Conservation (phyloP, 257 asterid genomes). For the Solanum peruvianum region DNA sequence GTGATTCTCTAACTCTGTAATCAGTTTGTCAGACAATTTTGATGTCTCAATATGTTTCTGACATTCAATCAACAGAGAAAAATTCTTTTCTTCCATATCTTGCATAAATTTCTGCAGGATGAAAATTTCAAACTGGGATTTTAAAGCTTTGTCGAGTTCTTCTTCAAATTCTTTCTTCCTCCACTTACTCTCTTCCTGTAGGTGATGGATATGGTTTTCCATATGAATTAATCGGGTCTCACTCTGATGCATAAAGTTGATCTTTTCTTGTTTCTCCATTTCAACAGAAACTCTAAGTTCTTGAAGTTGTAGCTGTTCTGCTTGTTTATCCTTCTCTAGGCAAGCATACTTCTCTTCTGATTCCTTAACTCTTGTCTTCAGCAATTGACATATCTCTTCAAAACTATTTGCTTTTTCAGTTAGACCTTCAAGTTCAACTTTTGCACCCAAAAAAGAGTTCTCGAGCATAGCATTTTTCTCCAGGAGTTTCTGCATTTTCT, state of each 20-base stretch:
- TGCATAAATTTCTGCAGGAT: slow-evolving; percentile 73
- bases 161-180: slow-evolving; percentile 60
- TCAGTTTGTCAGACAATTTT: slow-evolving; percentile 65
- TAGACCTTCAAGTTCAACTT: slow-evolving; percentile 70
- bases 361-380: slow-evolving; percentile 45
- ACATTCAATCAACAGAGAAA: slow-evolving; percentile 54
- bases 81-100: slow-evolving; percentile 82
- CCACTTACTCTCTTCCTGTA: slow-evolving; percentile 66
- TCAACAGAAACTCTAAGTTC: slow-evolving; percentile 43
- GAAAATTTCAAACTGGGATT: slow-evolving; percentile 73
- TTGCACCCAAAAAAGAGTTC: slow-evolving; percentile 53
- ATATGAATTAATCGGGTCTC: slow-evolving; percentile 48
- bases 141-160: slow-evolving; percentile 62
- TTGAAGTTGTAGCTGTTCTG: slow-evolving; percentile 46
- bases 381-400: slow-evolving; percentile 60
- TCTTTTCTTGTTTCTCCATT: slow-evolving; percentile 59
- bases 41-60: slow-evolving; percentile 85
- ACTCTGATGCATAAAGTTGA: slow-evolving; percentile 27
- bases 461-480: slow-evolving; percentile 68
- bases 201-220: slow-evolving; percentile 50
- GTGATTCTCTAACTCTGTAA: slow-evolving; percentile 77
- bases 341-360: slow-evolving; percentile 52
- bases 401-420: slow-evolving; percentile 71
- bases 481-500: slow-evolving; percentile 56
- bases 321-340: slow-evolving; percentile 61